phyloP scores from a whole-genome alignment of 805 yeast species.

The Pichia insulana region DNA sequence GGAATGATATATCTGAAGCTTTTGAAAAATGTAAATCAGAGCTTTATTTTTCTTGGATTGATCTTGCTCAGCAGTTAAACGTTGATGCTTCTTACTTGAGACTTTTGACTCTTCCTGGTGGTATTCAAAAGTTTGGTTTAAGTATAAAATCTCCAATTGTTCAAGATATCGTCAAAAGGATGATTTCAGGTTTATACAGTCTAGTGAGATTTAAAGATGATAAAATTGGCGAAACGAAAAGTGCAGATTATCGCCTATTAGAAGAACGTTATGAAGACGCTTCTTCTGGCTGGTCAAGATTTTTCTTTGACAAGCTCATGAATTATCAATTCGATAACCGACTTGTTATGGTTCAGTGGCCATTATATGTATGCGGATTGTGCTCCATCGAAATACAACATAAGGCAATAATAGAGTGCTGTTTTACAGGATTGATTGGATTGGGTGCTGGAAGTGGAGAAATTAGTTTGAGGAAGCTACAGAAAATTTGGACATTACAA shows the following conservation, averaged over 20 bases:
- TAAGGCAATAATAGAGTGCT: constrained; percentile 27
- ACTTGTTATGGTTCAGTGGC: constrained; percentile 32
- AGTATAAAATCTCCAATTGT: constrained; percentile 20
- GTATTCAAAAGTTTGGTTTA: constrained; percentile 18
- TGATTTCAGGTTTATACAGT: constrained; percentile 22
- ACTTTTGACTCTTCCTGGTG: constrained; percentile 26
- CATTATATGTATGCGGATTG: constrained; percentile 28
- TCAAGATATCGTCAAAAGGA: constrained; percentile 26
- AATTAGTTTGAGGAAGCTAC: constrained; percentile 24
- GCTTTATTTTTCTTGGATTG: constrained; percentile 30
- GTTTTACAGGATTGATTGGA: constrained; percentile 27
- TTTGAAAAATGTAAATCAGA: constrained; percentile 8
- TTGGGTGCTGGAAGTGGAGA: constrained; percentile 32
- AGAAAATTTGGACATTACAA: constrained; percentile 26
- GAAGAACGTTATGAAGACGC: constrained; percentile 1
- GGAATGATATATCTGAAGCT: background rate
- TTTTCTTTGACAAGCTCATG: constrained; percentile 23
- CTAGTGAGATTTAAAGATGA: constrained; percentile 15
- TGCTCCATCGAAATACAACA: constrained; percentile 25
- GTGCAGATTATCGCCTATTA: background rate
- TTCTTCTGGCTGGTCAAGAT: constrained; percentile 8
- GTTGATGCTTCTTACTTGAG: constrained; percentile 31
- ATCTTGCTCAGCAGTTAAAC: constrained; percentile 31
- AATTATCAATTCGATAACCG: constrained; percentile 28
- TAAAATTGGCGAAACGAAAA: constrained; percentile 1